A percentile compares a stretch with the other conserved stretches of the same genome.
phyloP scores from a whole-genome alignment of 2,329 filamentous ascomycete genomes.

The Drechslerella coelobrocha region DNA sequence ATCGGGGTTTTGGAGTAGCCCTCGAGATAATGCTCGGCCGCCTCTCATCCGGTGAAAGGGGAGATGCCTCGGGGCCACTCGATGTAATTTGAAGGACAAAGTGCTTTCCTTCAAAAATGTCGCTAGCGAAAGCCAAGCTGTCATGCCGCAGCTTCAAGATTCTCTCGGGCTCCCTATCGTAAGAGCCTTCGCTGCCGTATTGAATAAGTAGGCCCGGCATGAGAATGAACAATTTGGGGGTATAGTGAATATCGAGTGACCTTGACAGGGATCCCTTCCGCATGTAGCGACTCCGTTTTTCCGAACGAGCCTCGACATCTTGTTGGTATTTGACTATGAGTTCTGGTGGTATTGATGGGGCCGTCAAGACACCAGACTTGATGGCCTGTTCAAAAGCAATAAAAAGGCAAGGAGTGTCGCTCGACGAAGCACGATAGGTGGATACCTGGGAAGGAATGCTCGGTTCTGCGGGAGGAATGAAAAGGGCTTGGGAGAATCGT shows the following conservation, averaged over 20 bases:
- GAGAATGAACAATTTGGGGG: slow-evolving; percentile 43
- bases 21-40: slow-evolving; percentile 44
- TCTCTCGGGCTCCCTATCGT: slow-evolving; percentile 46
- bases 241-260: slow-evolving; percentile 33
- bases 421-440: slow-evolving; percentile 19
- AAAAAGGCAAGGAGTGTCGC: slow-evolving; percentile 40
- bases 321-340: slow-evolving; percentile 39
- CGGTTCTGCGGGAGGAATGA: slow-evolving; percentile 33
- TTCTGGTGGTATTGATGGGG: slow-evolving; percentile 42
- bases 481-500: slow-evolving; percentile 47
- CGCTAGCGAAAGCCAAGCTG: slow-evolving; percentile 39
- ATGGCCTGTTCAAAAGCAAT: slow-evolving; percentile 46
- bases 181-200: slow-evolving; percentile 42
- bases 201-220: slow-evolving; percentile 34
- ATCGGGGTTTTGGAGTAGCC: slow-evolving; percentile 31
- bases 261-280: slow-evolving; percentile 38
- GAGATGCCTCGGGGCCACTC: slow-evolving; percentile 20
- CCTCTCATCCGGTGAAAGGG: slow-evolving; percentile 40
- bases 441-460: slow-evolving; percentile 14
- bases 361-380: slow-evolving; percentile 34
- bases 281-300: slow-evolving; percentile 43
- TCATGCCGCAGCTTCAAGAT: slow-evolving; percentile 37
- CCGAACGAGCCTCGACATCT: slow-evolving; percentile 31
- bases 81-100: slow-evolving; percentile 45
- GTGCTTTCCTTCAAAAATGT: slow-evolving; percentile 49